A percentile compares a stretch with the other conserved stretches of the same genome.
phyloP scores from a whole-genome alignment of 2,329 filamentous ascomycete genomes.

The Sarocladium oryzae region DNA sequence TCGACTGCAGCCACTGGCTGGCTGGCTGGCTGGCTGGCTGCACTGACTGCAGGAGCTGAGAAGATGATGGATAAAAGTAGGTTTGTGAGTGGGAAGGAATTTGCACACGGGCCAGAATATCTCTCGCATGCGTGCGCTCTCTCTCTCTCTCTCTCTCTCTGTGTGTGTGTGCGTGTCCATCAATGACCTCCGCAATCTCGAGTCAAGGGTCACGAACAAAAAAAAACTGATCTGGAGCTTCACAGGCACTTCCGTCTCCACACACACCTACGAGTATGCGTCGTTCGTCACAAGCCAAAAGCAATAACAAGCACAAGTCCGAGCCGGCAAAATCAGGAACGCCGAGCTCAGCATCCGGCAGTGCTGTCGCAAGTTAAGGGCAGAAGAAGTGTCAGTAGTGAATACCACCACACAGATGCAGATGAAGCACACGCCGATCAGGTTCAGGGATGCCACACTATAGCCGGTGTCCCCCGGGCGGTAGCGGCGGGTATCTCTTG shows the following conservation, averaged over 20 bases:
- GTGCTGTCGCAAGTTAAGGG: no score
- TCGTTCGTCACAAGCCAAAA: background rate
- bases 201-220: background rate
- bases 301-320: no score
- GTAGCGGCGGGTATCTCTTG: slow-evolving; percentile 5
- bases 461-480: background rate
- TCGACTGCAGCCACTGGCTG: background rate
- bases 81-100: background rate
- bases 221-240: background rate
- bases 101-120: no score
- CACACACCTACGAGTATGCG: background rate
- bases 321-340: slow-evolving; percentile 1
- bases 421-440: slow-evolving; percentile 1
- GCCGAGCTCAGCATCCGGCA: background rate
- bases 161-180: no score
- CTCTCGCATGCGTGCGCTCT: no score
- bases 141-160: no score
- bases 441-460: background rate
- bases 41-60: background rate
- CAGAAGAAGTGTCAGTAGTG: background rate
- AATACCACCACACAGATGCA: background rate
- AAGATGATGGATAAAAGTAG: no score
- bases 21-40: background rate
- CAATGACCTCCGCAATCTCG: no score
- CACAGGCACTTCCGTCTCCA: background rate